Evolutionary conservation across 257 asterid genomes (phyloP).

Genomic region (Nicotiana otophora): DNA sequence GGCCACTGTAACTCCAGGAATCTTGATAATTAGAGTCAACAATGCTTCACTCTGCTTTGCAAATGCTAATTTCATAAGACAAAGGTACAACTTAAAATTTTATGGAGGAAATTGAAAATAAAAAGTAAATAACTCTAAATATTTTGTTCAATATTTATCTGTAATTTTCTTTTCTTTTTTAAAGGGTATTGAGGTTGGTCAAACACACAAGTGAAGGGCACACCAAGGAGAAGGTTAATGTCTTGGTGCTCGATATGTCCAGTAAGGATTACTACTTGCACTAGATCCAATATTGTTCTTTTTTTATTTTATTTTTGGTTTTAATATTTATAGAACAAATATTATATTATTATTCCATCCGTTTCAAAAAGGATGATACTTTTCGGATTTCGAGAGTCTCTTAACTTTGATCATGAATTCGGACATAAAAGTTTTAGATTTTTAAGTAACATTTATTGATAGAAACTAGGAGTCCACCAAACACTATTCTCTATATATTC

Average conservation of each 20-base stretch:
- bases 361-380: too few species aligned
- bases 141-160: neutral
- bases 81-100: constrained; percentile 34
- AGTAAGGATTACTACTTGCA: constrained; percentile 34
- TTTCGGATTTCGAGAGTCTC: too few species aligned
- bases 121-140: neutral
- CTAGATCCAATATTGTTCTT: neutral
- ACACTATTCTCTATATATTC: too few species aligned
- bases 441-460: too few species aligned
- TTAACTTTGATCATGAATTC: too few species aligned
- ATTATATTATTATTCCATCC: too few species aligned
- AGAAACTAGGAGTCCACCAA: too few species aligned
- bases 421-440: too few species aligned
- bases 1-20: constrained; percentile 47
- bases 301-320: too few species aligned
- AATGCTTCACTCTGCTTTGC: constrained; percentile 66
- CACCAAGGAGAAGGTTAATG: constrained; percentile 33
- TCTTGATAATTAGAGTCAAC: constrained; percentile 43
- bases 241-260: constrained; percentile 61
- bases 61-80: constrained; percentile 62
- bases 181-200: constrained; percentile 43
- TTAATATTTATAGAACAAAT: too few species aligned
- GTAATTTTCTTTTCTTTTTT: neutral
- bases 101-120: neutral
- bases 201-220: constrained; percentile 31